Base-by-base conservation (phyloP, 1,284 basidiomycete species). In the Fomitiporia mediterranea region DNA sequence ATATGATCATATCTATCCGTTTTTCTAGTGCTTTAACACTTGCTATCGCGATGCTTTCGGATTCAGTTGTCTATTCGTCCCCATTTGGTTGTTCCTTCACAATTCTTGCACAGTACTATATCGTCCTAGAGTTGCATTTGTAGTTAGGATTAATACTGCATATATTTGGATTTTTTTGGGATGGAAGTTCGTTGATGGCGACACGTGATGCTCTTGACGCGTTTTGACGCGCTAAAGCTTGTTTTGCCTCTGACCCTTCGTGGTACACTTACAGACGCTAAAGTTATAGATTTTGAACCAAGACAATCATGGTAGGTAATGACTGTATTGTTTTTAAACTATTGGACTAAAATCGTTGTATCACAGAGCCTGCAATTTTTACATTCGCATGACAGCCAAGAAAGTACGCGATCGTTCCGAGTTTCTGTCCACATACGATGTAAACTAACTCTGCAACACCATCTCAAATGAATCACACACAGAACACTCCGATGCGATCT, bases 401-500 rank as follows among this genome's bases (percentile, higher is more conserved):
- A 89, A 82, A 80, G 86, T 88, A 80, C 67, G 78, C 67, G 42
- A 40, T 47, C n/a, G n/a, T n/a, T 55, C 60, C 57, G 46, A 46
- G 62, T 56, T 46, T 55, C 53, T 59, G 49, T 49, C 58, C 2
- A 19, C 13, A 25, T 53, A 42, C 43, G 17, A 35, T 25, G 28
- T n/a, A 38, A 46, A 49, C 58, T 53, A 57, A 51, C 49, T 40
- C 48, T 27, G 57, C 53, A 42, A 55, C 51, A 35, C 32, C 46
- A 32, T 19, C 4, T 52, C 32, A 34, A 51, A 43, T 42, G 40
- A 7, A 23, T 25, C 32, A 55, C 62, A 62, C 62, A 40, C 72
- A 91, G 89, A 85, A n/a, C 91, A 93, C 69, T 72, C 75, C 51
- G 91, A 93, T 69, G 83, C 90, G 44, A 77, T 94, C 51, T 94